Conservation (phyloP, 805 yeast species). For the Spathaspora hagerdaliae region DNA sequence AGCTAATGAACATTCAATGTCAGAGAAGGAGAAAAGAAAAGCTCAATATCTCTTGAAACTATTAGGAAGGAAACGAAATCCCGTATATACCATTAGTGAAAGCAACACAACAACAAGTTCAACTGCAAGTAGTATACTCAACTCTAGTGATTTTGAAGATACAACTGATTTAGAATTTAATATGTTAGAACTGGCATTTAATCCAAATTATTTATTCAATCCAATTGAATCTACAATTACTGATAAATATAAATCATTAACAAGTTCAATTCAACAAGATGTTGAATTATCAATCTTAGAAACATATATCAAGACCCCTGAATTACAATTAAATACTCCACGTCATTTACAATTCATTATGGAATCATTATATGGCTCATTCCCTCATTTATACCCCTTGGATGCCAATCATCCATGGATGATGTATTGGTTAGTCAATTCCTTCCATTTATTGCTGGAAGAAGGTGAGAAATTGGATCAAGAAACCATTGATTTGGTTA, state of each 20-base stretch:
- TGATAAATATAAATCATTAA: conserved; percentile 27
- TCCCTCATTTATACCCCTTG: conserved; percentile 54
- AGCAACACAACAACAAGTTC: neutral
- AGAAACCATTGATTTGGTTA: conserved; percentile 15
- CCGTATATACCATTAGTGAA: no score
- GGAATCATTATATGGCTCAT: conserved; percentile 26
- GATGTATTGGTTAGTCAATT: conserved; percentile 75
- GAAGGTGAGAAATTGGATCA: neutral
- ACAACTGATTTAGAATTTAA: neutral
- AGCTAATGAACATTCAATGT: neutral
- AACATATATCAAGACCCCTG: conserved; percentile 5
- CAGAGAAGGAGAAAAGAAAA: neutral
- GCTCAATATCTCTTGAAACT: neutral
- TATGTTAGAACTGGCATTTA: neutral
- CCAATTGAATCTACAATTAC: neutral
- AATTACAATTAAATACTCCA: conserved; percentile 14
- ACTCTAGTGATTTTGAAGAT: neutral
- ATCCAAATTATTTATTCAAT: neutral
- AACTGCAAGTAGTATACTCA: neutral
- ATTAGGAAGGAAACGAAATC: neutral
- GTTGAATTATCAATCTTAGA: conserved; percentile 20
- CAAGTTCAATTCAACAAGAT: conserved; percentile 35
- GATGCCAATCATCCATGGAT: conserved; percentile 96
- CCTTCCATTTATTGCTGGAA: conserved; percentile 15
- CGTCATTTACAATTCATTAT: conserved; percentile 44